Base-by-base conservation (phyloP, 1,139 yeast genomes). In the Candida sp. region DNA sequence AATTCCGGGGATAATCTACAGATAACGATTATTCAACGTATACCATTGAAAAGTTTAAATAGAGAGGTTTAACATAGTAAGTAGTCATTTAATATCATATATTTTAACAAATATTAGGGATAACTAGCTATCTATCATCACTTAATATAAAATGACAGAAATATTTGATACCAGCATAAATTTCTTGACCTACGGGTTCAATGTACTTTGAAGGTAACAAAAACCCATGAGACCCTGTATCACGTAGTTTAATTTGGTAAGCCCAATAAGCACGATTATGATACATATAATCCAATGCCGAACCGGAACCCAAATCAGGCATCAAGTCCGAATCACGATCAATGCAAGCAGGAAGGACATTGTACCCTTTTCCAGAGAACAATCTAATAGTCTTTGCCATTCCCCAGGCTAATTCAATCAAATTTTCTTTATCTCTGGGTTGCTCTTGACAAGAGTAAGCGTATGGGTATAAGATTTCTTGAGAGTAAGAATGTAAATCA, bases 401-500 rank as follows among this genome's bases (percentile, higher is more conserved):
- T 1, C 95, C 96, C 58, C 84, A 88, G 0, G 91, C 93, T 49
- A 87, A 68, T 60, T 88, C 96, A 37, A 87, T 66, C 58, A 88
- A 70, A 55, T 87, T 87, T 56, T 88, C 96, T 52, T 82, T 80
- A 57, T 88, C 96, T 40, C 93, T 70, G 39, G 95, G 96, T 43
- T 72, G 67, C 39, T 81, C 81, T 33, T 75, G 75, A 62, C 96
- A 87, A 3, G 91, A 81, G 57, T 77, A 87, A 0, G 95, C 93
- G 57, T 85, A 87, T 1, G 96, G 96, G 58, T 84, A 87, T 32
- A 88, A 69, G 27, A 89, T 77, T 54, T 87, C 91, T 60, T 89
- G 95, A 1, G 96, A 78, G 58, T 89, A 89, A 1, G 95, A 86
- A 58, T 87, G 96, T 53, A 87, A 73, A 60, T 89, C 96, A 42